Percentiles rank a stretch among this genome's conserved stretches.
These are phyloP conservation scores for Leavenworthia alabamica DNA, from an alignment of 345 rosid genomes.

Conservation along the genomic window DNA sequence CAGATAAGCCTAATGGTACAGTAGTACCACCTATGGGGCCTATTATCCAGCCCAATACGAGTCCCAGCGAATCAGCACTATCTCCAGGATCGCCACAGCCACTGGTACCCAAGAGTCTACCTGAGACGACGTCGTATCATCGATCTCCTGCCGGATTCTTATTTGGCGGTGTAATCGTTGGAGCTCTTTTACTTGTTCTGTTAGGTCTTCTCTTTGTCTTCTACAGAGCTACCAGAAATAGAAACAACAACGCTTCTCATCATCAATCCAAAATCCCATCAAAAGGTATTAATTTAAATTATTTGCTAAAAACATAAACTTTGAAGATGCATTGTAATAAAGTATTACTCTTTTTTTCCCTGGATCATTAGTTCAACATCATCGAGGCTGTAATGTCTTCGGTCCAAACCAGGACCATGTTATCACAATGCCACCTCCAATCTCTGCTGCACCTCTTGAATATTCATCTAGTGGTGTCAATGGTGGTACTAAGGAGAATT, in stretches of 20 bases:
- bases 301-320: not conserved
- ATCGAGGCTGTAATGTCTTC: conserved; percentile 13
- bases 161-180: conserved; percentile 23
- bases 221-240: conserved; percentile 30
- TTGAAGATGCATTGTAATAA: not conserved
- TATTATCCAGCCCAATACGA: conserved; percentile 14
- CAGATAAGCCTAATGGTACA: not conserved
- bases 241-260: conserved; percentile 9
- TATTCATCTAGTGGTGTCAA: not conserved
- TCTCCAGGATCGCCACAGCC: conserved; percentile 23
- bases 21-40: conserved; percentile 8
- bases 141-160: conserved; percentile 24
- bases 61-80: not conserved
- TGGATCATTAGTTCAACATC: conserved; percentile 27
- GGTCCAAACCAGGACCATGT: not conserved
- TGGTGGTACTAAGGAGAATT: conserved; percentile 10
- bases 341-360: not conserved
- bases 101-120: conserved; percentile 25
- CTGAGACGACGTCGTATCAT: conserved; percentile 28
- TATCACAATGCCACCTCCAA: conserved; percentile 13
- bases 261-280: conserved; percentile 10
- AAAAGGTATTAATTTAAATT: conserved; percentile 4
- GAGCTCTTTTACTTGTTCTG: conserved; percentile 25
- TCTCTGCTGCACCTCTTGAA: not conserved
- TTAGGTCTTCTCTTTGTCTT: conserved; percentile 30